These are phyloP conservation scores for Globisporangium camurandrum DNA, from an alignment of 352 stramenopile genomes.

Conservation along the genomic window DNA sequence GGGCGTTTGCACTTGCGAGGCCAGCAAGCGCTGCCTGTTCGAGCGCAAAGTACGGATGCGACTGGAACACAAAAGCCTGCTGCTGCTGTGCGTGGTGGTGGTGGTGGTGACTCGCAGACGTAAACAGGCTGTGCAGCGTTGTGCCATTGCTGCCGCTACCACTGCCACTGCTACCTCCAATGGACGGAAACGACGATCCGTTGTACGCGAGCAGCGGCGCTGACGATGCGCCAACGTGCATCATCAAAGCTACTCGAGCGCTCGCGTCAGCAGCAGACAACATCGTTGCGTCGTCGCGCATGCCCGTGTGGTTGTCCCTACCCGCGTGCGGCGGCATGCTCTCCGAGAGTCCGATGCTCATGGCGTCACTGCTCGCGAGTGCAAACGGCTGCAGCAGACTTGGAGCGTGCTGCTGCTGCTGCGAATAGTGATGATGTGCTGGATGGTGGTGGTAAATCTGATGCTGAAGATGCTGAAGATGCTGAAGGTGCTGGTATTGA, in stretches of 20 bases:
- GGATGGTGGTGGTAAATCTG: no score
- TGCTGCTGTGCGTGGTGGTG: constrained; percentile 1
- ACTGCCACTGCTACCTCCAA: not conserved
- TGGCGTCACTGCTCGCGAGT: not conserved
- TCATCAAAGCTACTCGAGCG: not conserved
- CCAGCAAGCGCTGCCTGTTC: constrained; percentile 3
- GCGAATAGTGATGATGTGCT: no score
- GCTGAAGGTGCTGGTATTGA: no score
- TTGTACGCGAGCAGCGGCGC: constrained; percentile 3
- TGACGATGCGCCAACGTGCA: not conserved
- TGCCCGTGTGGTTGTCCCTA: not conserved
- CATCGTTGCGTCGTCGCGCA: not conserved
- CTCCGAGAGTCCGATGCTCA: not conserved
- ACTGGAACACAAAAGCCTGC: constrained; percentile 8
- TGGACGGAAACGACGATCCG: constrained; percentile 5
- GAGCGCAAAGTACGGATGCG: constrained; percentile 11
- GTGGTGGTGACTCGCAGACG: not conserved
- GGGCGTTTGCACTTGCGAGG: not conserved
- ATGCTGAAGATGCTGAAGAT: no score
- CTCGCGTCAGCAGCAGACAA: not conserved
- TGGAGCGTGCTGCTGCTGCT: not conserved
- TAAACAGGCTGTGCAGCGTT: constrained; percentile 5
- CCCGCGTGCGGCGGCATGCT: no score
- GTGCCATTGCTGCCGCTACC: no score
- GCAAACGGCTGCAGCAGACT: not conserved